Conservation (phyloP, 1,284 basidiomycete species). For the Irpex sp. region DNA sequence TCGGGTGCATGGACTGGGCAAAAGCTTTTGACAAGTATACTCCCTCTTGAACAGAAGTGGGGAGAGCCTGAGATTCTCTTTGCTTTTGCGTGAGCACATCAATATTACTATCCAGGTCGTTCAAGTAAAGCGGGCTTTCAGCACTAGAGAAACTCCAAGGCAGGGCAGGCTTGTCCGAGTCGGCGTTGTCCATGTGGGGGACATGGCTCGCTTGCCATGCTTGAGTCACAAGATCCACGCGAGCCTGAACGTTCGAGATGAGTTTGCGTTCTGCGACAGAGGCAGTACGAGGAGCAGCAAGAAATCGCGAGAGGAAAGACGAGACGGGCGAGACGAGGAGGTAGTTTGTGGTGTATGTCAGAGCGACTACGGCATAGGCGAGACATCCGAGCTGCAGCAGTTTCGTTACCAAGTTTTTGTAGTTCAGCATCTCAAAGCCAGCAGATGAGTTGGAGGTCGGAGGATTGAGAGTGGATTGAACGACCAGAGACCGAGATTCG, state of each 20-base stretch:
- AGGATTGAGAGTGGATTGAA: no score
- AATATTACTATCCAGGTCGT: not conserved
- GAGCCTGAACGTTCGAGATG: not conserved
- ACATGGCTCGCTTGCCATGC: not conserved
- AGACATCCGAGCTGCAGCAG: conserved; percentile 11
- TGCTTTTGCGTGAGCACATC: not conserved
- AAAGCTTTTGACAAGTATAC: conserved; percentile 61
- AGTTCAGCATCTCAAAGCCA: not conserved
- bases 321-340: conserved; percentile 4
- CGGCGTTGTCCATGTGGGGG: not conserved
- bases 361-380: conserved; percentile 8
- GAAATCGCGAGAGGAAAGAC: not conserved
- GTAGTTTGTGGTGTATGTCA: conserved; percentile 15
- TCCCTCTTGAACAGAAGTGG: conserved; percentile 17
- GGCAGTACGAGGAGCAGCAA: not conserved
- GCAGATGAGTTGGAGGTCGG: not conserved
- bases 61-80: not conserved
- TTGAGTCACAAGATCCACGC: conserved; percentile 9
- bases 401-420: not conserved
- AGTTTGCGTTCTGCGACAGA: not conserved
- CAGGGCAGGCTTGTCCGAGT: not conserved
- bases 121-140: not conserved
- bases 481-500: no score
- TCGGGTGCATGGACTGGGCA: conserved; percentile 62
- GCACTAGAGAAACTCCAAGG: conserved; percentile 3